phyloP scores from a whole-genome alignment of 148 eudicot genomes.

The Rhododendron kiyosumense region DNA sequence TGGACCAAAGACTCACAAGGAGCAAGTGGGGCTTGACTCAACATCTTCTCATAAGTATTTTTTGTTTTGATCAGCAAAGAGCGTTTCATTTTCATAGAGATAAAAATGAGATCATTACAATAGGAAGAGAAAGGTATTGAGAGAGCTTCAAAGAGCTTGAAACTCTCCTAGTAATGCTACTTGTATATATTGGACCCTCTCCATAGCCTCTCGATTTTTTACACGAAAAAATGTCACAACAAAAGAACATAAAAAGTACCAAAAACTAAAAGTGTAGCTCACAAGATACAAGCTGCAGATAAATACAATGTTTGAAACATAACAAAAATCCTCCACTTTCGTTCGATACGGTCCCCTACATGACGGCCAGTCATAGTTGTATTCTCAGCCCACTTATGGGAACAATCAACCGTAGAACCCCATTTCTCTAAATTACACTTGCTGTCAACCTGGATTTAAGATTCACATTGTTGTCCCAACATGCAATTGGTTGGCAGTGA shows the following conservation, averaged over 20 bases:
- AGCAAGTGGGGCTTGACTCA: background rate
- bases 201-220: background rate
- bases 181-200: background rate
- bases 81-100: background rate
- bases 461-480: background rate
- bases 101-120: background rate
- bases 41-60: background rate
- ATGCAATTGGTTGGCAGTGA: background rate
- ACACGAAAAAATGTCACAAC: background rate
- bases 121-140: background rate
- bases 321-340: background rate
- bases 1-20: background rate
- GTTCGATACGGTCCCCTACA: background rate
- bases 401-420: background rate
- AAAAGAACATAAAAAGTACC: background rate
- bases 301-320: background rate
- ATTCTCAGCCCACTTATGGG: background rate
- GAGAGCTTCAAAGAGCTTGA: background rate
- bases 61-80: background rate
- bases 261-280: background rate
- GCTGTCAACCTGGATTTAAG: background rate
- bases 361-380: background rate
- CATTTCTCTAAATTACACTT: background rate
- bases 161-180: background rate
- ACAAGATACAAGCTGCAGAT: background rate